phyloP scores from a whole-genome alignment of 2,329 filamentous ascomycete species.

The Aspergillus spinulosporus region DNA sequence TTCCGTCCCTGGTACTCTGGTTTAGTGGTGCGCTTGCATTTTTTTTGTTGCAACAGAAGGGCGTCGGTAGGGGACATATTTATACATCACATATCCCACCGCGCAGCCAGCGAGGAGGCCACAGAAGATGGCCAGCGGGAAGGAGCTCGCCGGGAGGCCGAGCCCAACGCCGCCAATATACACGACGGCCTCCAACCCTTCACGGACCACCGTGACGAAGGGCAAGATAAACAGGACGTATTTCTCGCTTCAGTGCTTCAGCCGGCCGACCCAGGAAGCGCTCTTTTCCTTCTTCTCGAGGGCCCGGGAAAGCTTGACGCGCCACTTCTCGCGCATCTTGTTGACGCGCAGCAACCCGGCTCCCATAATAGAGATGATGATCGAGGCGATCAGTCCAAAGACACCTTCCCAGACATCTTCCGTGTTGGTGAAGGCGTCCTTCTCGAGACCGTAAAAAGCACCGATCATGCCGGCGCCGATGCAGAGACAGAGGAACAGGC shows the following conservation, averaged over 20 bases:
- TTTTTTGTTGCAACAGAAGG: too few relatives aligned
- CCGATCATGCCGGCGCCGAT: conserved; percentile 70
- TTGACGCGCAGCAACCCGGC: conserved; percentile 76
- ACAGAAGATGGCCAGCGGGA: conserved; percentile 65
- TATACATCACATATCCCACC: conserved; percentile 7
- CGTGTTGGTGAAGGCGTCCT: conserved; percentile 64
- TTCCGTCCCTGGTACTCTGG: conserved; percentile 52
- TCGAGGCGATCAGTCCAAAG: conserved; percentile 70
- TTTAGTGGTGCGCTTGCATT: too few relatives aligned
- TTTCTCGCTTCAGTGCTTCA: conserved; percentile 70
- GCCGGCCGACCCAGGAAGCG: conserved; percentile 39
- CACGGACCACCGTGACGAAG: conserved; percentile 63
- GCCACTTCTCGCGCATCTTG: conserved; percentile 85
- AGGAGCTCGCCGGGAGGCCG: conserved; percentile 57
- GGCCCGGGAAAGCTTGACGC: conserved; percentile 72
- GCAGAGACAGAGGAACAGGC: conserved; percentile 64
- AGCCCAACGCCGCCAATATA: conserved; percentile 24
- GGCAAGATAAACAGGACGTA: conserved; percentile 85
- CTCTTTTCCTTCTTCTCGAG: conserved; percentile 56
- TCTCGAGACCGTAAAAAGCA: conserved; percentile 69
- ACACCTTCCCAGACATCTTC: conserved; percentile 81
- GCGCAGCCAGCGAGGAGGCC: conserved; percentile 65
- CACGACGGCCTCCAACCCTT: conserved; percentile 23
- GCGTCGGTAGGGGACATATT: not conserved
- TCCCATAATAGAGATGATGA: conserved; percentile 82